These are phyloP conservation scores for Ogataea pini DNA, from an alignment of 805 yeast genomes.

Conservation along the genomic window DNA sequence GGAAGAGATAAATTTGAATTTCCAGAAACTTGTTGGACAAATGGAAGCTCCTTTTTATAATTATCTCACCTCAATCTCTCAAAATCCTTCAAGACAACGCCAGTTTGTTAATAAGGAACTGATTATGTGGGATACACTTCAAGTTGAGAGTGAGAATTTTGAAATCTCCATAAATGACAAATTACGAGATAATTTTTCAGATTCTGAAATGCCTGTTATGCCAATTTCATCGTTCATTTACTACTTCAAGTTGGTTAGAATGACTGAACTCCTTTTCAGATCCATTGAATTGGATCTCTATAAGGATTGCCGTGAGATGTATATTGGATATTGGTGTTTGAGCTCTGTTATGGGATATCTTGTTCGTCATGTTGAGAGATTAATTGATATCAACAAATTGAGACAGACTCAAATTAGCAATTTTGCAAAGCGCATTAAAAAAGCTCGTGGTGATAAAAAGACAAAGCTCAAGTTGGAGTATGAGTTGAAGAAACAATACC, in stretches of 20 bases:
- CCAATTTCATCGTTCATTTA: conserved; percentile 74
- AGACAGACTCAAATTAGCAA: conserved; percentile 23
- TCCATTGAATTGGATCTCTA: conserved; percentile 79
- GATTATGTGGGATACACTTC: conserved; percentile 74
- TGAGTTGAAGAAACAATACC: conserved; percentile 19
- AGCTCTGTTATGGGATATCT: conserved; percentile 37
- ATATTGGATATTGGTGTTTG: conserved; percentile 68
- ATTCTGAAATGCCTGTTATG: conserved; percentile 44
- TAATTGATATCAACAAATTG: conserved; percentile 21
- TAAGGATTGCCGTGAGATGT: conserved; percentile 62
- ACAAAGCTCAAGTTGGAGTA: conserved; percentile 24
- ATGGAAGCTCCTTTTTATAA: conserved; percentile 48
- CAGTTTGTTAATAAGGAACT: conserved; percentile 64
- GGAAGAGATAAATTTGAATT: conserved; percentile 23
- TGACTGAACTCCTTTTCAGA: conserved; percentile 70
- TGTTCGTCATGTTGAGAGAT: conserved; percentile 24
- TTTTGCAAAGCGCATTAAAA: conserved; percentile 27
- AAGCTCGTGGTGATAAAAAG: conserved; percentile 31
- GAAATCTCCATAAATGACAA: conserved; percentile 48
- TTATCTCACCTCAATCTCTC: conserved; percentile 46
- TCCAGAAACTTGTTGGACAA: conserved; percentile 42
- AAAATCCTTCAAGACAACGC: conserved; percentile 81
- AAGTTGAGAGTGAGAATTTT: conserved; percentile 67
- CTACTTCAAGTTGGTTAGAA: conserved; percentile 61
- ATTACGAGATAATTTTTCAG: conserved; percentile 37